Percentiles rank a stretch among this genome's conserved stretches.
Conservation (phyloP, 768 basidiomycete genomes). For the Erythrobasidium yunnanense region DNA sequence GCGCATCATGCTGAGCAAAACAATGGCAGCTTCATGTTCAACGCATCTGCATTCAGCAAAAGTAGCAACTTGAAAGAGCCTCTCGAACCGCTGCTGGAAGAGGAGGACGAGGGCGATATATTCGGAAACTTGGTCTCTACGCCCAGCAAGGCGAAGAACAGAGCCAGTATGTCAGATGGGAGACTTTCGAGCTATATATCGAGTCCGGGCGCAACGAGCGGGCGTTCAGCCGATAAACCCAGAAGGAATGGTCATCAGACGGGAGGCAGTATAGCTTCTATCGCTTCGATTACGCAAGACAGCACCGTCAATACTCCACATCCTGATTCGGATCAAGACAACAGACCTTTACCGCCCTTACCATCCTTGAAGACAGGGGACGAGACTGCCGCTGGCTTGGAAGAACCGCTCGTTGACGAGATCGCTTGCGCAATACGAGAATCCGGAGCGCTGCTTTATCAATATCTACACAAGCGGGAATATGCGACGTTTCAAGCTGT, state of each 20-base stretch:
- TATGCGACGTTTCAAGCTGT: slow-evolving; percentile 80
- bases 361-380: slow-evolving; percentile 92
- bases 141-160: slow-evolving; percentile 6
- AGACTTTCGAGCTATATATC: slow-evolving; percentile 1
- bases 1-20: background rate
- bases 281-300: too few species aligned
- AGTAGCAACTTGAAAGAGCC: slow-evolving; percentile 3
- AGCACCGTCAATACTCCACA: background rate
- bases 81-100: slow-evolving; percentile 36
- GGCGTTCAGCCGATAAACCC: background rate
- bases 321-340: slow-evolving; percentile 33
- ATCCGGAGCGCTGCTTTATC: slow-evolving; percentile 87
- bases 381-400: slow-evolving; percentile 70
- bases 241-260: background rate
- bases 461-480: slow-evolving; percentile 75
- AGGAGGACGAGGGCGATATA: slow-evolving; percentile 30
- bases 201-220: background rate
- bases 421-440: slow-evolving; percentile 91
- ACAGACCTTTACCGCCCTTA: slow-evolving; percentile 69
- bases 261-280: too few species aligned
- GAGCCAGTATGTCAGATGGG: slow-evolving; percentile 3
- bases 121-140: background rate
- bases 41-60: too few species aligned
- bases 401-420: slow-evolving; percentile 89
- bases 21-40: background rate